Evolutionary conservation across 352 stramenopile genomes (phyloP).

Genomic region (Globisporangium middletonii): DNA sequence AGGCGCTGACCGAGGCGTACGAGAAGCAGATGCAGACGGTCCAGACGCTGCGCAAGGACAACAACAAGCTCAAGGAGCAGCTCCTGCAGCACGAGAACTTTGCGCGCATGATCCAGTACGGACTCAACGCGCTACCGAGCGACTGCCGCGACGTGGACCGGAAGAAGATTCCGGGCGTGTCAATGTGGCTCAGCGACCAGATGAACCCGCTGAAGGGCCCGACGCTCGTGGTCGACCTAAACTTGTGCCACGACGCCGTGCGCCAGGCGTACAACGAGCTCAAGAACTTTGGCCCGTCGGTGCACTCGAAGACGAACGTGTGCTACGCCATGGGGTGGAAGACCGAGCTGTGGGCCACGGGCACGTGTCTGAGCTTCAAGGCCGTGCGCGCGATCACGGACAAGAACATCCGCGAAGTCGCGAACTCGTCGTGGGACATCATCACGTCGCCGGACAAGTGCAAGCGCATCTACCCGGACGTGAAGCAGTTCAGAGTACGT

Average conservation of each 20-base stretch:
- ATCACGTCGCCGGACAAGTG: constrained; percentile 79
- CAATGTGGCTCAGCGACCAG: constrained; percentile 79
- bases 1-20: constrained; percentile 71
- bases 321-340: constrained; percentile 85
- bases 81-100: constrained; percentile 82
- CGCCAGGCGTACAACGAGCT: constrained; percentile 75
- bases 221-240: constrained; percentile 69
- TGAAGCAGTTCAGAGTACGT: constrained; percentile 75
- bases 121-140: constrained; percentile 67
- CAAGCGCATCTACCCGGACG: constrained; percentile 79
- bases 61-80: constrained; percentile 82
- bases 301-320: constrained; percentile 82
- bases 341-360: constrained; percentile 74
- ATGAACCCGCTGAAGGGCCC: constrained; percentile 73
- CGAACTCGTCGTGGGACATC: constrained; percentile 74
- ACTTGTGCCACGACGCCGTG: constrained; percentile 73
- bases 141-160: constrained; percentile 72
- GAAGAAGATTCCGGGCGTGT: constrained; percentile 67
- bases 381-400: constrained; percentile 54
- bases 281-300: constrained; percentile 63
- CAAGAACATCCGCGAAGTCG: constrained; percentile 69
- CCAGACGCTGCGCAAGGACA: constrained; percentile 73
- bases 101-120: constrained; percentile 80
- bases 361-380: constrained; percentile 71
- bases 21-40: constrained; percentile 81